A percentile compares a stretch with the other conserved stretches of the same genome.
Conservation (phyloP, 768 basidiomycete species). For the Phanerochaete sordida region DNA sequence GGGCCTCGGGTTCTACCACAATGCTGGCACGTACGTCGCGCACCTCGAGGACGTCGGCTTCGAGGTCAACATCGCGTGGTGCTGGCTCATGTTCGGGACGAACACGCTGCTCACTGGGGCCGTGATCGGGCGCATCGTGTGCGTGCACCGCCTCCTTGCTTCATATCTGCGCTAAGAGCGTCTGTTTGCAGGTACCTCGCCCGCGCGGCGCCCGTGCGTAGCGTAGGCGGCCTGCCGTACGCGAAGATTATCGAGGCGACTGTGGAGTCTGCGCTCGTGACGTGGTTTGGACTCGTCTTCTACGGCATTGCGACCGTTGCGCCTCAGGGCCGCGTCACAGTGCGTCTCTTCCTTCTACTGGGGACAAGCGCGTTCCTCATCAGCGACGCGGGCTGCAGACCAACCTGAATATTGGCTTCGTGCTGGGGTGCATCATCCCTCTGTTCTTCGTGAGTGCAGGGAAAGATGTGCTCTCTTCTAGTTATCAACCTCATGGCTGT, state of each 20-base stretch:
- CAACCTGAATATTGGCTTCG: constrained; percentile 15
- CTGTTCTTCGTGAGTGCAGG: constrained; percentile 20
- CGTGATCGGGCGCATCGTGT: constrained; percentile 23
- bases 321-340: constrained; percentile 15
- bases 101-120: constrained; percentile 20
- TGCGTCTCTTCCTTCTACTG: background rate
- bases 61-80: constrained; percentile 21
- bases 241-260: constrained; percentile 10
- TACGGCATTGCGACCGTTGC: constrained; percentile 16
- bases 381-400: constrained; percentile 3
- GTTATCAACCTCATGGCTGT: no score
- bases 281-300: constrained; percentile 21
- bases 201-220: background rate
- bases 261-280: constrained; percentile 21
- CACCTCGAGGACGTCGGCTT: constrained; percentile 6
- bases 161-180: background rate
- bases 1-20: background rate
- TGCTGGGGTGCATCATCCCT: constrained; percentile 13
- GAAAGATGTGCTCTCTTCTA: no score
- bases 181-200: background rate
- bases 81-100: constrained; percentile 20
- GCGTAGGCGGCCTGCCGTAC: background rate
- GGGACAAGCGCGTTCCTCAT: background rate
- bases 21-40: background rate
- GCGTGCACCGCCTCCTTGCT: background rate